Conservation (phyloP, 768 basidiomycete species). For the Xerocomus potaroensis region DNA sequence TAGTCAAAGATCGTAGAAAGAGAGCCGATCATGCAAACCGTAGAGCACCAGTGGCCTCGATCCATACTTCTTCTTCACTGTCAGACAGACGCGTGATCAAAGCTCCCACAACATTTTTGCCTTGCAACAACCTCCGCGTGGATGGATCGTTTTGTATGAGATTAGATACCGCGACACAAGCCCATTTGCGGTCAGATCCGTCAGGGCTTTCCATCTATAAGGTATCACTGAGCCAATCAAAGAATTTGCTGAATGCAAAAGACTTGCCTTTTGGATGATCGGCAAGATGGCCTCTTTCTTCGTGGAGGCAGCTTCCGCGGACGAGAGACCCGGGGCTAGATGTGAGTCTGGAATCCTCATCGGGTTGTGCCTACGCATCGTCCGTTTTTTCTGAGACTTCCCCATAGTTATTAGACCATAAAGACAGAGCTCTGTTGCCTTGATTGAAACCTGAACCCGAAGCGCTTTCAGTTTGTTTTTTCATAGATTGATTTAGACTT, state of each 20-base stretch:
- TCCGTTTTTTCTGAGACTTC: slow-evolving; percentile 85
- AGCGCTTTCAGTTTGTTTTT: no score
- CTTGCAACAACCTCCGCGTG: slow-evolving; percentile 83
- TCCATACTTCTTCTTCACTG: slow-evolving; percentile 83
- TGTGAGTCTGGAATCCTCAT: slow-evolving; percentile 92
- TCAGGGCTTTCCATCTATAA: slow-evolving; percentile 72
- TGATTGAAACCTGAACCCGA: no score
- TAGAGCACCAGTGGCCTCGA: slow-evolving; percentile 85
- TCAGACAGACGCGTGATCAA: slow-evolving; percentile 87
- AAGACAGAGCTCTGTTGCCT: no score
- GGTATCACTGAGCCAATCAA: slow-evolving; percentile 1
- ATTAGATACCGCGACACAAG: slow-evolving; percentile 94
- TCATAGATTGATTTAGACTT: background rate
- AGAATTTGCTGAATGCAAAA: background rate
- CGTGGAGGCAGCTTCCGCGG: slow-evolving; percentile 66
- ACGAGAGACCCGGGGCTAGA: slow-evolving; percentile 74
- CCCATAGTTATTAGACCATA: slow-evolving; percentile 55
- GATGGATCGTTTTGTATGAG: slow-evolving; percentile 94
- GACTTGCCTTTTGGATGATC: slow-evolving; percentile 79
- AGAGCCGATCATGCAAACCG: slow-evolving; percentile 46
- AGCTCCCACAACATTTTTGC: slow-evolving; percentile 84
- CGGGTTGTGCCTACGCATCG: slow-evolving; percentile 87
- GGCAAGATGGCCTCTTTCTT: slow-evolving; percentile 81
- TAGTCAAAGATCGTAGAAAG: slow-evolving; percentile 6
- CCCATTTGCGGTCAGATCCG: slow-evolving; percentile 84